Evolutionary conservation across 169 alveolate genomes (phyloP).

Genomic region (Nephromyces sp.): DNA sequence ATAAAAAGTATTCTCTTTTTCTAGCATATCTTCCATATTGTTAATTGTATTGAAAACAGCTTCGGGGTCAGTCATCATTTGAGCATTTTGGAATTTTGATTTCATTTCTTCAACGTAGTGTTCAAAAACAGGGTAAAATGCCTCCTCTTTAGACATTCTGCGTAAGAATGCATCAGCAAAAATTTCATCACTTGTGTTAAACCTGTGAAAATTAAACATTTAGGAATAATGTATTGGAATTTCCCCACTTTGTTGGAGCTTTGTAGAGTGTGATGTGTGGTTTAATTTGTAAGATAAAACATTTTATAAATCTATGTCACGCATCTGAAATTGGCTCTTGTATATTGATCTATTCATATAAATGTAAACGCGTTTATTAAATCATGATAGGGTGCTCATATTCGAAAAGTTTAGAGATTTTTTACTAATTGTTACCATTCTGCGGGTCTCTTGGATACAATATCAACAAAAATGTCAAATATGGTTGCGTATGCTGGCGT

Average conservation of each 20-base stretch:
- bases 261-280: no score
- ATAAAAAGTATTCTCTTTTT: not conserved
- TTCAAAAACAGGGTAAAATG: constrained; percentile 20
- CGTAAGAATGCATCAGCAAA: constrained; percentile 38
- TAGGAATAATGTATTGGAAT: no score
- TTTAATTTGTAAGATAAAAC: no score
- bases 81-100: constrained; percentile 12
- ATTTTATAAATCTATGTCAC: no score
- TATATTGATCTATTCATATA: no score
- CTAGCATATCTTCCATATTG: not conserved
- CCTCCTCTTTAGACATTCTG: constrained; percentile 35
- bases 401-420: no score
- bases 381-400: no score
- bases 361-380: no score
- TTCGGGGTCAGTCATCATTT: constrained; percentile 11
- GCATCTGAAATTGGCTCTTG: no score
- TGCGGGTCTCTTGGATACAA: not conserved
- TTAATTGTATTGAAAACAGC: not conserved
- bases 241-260: no score
- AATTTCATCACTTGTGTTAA: constrained; percentile 30
- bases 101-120: constrained; percentile 34
- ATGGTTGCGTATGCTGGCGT: constrained; percentile 7
- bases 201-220: constrained; percentile 6
- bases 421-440: no score
- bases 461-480: not conserved